phyloP scores from a whole-genome alignment of 1,139 yeast species.

The Yamadazyma diospyri region DNA sequence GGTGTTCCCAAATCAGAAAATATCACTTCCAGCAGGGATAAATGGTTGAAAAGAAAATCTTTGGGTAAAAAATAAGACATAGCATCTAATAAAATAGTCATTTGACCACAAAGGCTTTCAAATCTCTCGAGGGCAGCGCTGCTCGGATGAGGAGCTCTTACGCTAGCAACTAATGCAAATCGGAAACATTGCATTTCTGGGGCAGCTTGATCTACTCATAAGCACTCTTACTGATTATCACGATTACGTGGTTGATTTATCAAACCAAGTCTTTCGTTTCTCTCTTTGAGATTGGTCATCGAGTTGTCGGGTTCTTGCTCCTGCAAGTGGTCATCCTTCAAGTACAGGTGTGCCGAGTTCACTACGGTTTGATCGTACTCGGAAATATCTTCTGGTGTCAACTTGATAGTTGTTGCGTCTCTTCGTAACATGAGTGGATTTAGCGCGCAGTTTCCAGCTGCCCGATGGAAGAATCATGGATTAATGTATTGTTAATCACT shows the following conservation, averaged over 20 bases:
- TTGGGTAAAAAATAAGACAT: constrained; percentile 31
- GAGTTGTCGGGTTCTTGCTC: constrained; percentile 17
- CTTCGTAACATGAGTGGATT: constrained; percentile 70
- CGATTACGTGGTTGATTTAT: not conserved
- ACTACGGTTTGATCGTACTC: constrained; percentile 50
- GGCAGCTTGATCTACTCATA: too few species aligned
- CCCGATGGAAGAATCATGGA: constrained; percentile 9
- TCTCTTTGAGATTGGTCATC: constrained; percentile 12
- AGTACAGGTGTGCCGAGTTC: constrained; percentile 8
- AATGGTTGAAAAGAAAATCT: constrained; percentile 61
- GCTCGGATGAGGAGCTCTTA: too few species aligned
- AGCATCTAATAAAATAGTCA: too few species aligned
- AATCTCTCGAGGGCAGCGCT: too few species aligned
- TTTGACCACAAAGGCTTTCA: too few species aligned
- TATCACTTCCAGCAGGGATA: constrained; percentile 43
- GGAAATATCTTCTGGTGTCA: constrained; percentile 63
- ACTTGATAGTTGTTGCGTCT: constrained; percentile 59
- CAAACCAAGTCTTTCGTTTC: constrained; percentile 18
- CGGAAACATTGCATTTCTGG: too few species aligned
- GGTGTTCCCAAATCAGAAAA: constrained; percentile 47
- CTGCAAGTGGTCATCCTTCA: constrained; percentile 15
- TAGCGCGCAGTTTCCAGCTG: too few species aligned
- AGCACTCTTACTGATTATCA: too few species aligned
- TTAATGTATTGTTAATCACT: constrained; percentile 11
- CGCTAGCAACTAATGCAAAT: too few species aligned